Base-by-base conservation (phyloP, 352 stramenopile species). In the Bremia lactucae region DNA sequence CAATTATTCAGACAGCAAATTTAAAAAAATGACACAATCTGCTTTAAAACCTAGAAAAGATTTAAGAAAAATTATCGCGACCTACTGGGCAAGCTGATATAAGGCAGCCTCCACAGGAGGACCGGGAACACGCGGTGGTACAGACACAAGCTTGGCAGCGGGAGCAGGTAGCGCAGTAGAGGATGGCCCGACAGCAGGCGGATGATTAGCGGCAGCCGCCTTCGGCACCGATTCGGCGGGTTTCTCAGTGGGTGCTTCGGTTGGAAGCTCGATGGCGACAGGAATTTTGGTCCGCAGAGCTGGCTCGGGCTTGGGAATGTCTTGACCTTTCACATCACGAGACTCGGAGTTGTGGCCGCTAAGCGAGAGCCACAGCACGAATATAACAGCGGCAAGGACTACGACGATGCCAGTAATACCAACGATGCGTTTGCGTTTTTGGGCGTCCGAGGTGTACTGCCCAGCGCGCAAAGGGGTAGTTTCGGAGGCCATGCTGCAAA, bases 361-460 rank as follows among this genome's bases (percentile, higher is more conserved):
- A 20, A 66, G 52, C 6, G 56, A 50, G 29, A 66, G 52, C 52
- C 56, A 62, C 25, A 66, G 43, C 34, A 66, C 39, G 31, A 66
- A 29, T 20, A 59, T n/a, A 43, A 66, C 40, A 21, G 56, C 46
- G 3, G 39, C 42, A 2, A 66, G 10, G 15, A 66, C 52, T 19
- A 62, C 56, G 33, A 66, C 56, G 26, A 29, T 43, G 14, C 56
- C 56, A 6, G 56, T 66, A 36, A 62, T 55, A 29, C 46, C 43
- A 15, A 66, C 36, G 35, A 66, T 66, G 29, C 52, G 51, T 10
- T 66, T 66, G 39, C 52, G 56, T 43, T 62, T 62, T 36, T 53
- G 47, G n/a, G 51, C 47, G 22, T 66, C 56, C 10, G 51, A 58
- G 19, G 43, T 36, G 34, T 54, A 64, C 10, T 57, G 50, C 42